Percentiles rank a stretch among this genome's conserved stretches.
These are phyloP conservation scores for Mrakia hoshinonis DNA, from an alignment of 768 basidiomycete species.

Conservation along the genomic window DNA sequence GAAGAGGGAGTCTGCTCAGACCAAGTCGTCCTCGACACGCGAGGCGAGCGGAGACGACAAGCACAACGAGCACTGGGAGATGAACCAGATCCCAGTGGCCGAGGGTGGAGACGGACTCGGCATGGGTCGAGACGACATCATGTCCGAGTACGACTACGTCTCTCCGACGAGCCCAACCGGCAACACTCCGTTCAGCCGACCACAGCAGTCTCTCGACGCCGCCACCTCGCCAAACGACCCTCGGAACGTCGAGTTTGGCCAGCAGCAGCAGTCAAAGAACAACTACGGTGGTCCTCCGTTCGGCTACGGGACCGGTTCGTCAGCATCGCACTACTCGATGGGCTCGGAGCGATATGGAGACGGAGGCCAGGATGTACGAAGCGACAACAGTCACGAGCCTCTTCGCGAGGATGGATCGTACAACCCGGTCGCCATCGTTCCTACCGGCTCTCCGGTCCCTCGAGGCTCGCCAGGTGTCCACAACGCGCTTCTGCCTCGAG, in stretches of 20 bases:
- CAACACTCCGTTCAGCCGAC: neutral
- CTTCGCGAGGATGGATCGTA: neutral
- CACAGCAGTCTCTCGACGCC: neutral
- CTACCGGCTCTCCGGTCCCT: slow-evolving; percentile 41
- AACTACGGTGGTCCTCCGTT: neutral
- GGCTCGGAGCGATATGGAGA: neutral
- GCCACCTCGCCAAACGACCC: neutral
- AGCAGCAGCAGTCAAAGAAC: neutral
- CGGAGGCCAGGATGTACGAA: neutral
- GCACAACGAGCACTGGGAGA: slow-evolving; percentile 24
- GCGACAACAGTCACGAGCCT: slow-evolving; percentile 5
- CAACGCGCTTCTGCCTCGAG: neutral
- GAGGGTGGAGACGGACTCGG: slow-evolving; percentile 9
- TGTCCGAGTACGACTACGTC: slow-evolving; percentile 17
- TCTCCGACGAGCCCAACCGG: slow-evolving; percentile 21
- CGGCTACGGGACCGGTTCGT: slow-evolving; percentile 3
- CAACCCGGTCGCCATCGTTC: slow-evolving; percentile 24
- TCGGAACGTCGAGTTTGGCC: neutral
- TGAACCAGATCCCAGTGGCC: slow-evolving; percentile 8
- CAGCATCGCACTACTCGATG: neutral
- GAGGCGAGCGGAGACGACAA: slow-evolving; percentile 13
- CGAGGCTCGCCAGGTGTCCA: neutral
- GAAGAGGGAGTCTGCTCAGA: neutral
- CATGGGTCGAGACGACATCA: slow-evolving; percentile 16
- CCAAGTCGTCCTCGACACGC: neutral